Percentiles rank a stretch among this genome's conserved stretches.
Evolutionary conservation across 2,329 filamentous ascomycete genomes (phyloP).

Genomic region (Xenosphaeropsis pyriputrescens): DNA sequence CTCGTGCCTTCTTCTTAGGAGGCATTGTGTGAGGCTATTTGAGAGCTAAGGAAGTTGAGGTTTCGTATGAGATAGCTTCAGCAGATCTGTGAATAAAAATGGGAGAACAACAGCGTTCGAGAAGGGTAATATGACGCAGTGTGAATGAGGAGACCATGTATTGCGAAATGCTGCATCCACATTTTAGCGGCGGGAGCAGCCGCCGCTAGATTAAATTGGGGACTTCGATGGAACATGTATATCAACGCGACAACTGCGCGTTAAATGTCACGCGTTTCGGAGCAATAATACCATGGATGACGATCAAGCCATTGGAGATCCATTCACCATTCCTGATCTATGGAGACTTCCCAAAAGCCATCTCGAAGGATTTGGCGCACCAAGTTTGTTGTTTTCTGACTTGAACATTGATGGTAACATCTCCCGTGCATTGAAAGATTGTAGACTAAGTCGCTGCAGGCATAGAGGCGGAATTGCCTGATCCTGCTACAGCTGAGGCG

Average conservation of each 20-base stretch:
- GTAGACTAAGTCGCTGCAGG: no score
- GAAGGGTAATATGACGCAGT: no score
- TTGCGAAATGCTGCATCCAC: no score
- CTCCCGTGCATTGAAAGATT: no score
- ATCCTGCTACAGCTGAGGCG: no score
- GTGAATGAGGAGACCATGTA: no score
- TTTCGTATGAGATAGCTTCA: not conserved
- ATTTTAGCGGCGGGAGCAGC: conserved; percentile 3
- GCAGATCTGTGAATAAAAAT: no score
- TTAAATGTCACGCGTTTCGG: conserved; percentile 5
- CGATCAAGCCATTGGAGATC: conserved; percentile 28
- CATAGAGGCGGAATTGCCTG: no score
- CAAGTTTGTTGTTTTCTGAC: conserved; percentile 15
- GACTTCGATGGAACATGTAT: not conserved
- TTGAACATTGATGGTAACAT: conserved; percentile 13
- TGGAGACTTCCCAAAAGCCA: conserved; percentile 39
- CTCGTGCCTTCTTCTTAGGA: conserved; percentile 53
- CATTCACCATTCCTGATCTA: conserved; percentile 50
- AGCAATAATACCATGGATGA: conserved; percentile 18
- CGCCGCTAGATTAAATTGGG: not conserved
- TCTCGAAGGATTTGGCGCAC: conserved; percentile 11
- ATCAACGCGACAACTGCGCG: not conserved
- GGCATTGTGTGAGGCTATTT: conserved; percentile 33
- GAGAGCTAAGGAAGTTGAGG: not conserved
- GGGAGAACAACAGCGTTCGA: no score